Evolutionary conservation across 371 early-diverging fungal species (phyloP).

Genomic region (Mortierella sp.): DNA sequence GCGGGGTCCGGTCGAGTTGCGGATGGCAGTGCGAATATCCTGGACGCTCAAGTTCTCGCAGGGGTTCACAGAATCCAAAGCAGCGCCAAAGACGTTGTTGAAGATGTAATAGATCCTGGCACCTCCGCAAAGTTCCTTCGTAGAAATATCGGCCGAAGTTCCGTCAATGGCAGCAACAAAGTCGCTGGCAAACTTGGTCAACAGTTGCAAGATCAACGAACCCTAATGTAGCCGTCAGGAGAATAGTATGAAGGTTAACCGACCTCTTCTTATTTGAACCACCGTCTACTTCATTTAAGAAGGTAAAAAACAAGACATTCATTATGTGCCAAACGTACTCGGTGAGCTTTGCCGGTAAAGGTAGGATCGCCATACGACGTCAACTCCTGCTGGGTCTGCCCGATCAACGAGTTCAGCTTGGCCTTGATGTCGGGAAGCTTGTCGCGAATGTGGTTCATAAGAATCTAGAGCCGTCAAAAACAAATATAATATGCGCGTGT

Average conservation of each 20-base stretch:
- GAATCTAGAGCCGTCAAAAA: constrained; percentile 61
- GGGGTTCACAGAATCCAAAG: constrained; percentile 82
- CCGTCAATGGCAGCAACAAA: constrained; percentile 89
- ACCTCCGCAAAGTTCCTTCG: constrained; percentile 93
- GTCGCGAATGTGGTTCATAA: constrained; percentile 86
- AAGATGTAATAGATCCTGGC: constrained; percentile 94
- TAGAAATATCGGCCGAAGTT: constrained; percentile 86
- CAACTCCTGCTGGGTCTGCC: constrained; percentile 86
- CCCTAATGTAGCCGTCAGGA: constrained; percentile 56
- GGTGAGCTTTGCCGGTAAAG: constrained; percentile 67
- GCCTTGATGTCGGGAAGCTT: constrained; percentile 87
- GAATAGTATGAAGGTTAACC: background rate
- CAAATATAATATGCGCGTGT: constrained; percentile 9
- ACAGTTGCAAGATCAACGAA: constrained; percentile 77
- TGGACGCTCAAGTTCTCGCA: constrained; percentile 82
- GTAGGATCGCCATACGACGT: constrained; percentile 78
- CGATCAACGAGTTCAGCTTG: constrained; percentile 81
- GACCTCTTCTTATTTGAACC: background rate
- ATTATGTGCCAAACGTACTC: constrained; percentile 56
- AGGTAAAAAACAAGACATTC: background rate
- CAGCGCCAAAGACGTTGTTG: constrained; percentile 85
- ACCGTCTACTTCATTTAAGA: background rate
- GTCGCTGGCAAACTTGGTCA: constrained; percentile 86
- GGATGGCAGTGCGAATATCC: constrained; percentile 91
- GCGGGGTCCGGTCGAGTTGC: constrained; percentile 91